Percentiles rank a stretch among this genome's conserved stretches.
phyloP scores from a whole-genome alignment of 768 basidiomycete species.

The Leucocoprinus leucothites region DNA sequence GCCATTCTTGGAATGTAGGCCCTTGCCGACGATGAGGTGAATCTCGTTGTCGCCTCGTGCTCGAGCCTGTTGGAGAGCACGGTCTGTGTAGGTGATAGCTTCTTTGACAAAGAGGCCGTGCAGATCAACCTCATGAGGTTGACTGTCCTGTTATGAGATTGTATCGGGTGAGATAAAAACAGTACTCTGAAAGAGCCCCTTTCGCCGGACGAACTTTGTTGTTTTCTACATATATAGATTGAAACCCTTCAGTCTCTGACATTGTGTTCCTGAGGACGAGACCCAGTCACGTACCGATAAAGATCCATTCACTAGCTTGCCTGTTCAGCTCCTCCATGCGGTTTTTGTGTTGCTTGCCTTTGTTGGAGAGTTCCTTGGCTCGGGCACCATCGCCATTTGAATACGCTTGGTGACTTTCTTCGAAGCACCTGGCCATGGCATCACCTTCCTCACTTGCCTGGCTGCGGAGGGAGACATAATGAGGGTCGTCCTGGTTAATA shows the following conservation, averaged over 20 bases:
- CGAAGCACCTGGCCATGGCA: slow-evolving; percentile 67
- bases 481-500: slow-evolving; percentile 62
- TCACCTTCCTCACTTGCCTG: slow-evolving; percentile 80
- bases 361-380: slow-evolving; percentile 77
- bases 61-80: slow-evolving; percentile 66
- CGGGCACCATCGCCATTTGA: slow-evolving; percentile 64
- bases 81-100: slow-evolving; percentile 73
- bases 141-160: slow-evolving; percentile 45
- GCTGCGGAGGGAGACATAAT: slow-evolving; percentile 69
- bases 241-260: slow-evolving; percentile 5
- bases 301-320: slow-evolving; percentile 89
- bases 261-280: background rate
- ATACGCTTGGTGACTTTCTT: slow-evolving; percentile 76
- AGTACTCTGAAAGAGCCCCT: background rate
- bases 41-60: slow-evolving; percentile 60
- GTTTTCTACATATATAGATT: slow-evolving; percentile 66
- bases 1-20: slow-evolving; percentile 75
- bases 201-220: slow-evolving; percentile 49
- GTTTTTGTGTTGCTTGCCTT: slow-evolving; percentile 77
- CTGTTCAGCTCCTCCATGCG: slow-evolving; percentile 78
- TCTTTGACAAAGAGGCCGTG: slow-evolving; percentile 95
- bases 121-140: slow-evolving; percentile 77
- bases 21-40: slow-evolving; percentile 90
- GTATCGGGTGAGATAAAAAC: background rate
- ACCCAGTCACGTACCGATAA: slow-evolving; percentile 38